Evolutionary conservation across 768 basidiomycete species (phyloP).

Genomic region (Suillus sp.): DNA sequence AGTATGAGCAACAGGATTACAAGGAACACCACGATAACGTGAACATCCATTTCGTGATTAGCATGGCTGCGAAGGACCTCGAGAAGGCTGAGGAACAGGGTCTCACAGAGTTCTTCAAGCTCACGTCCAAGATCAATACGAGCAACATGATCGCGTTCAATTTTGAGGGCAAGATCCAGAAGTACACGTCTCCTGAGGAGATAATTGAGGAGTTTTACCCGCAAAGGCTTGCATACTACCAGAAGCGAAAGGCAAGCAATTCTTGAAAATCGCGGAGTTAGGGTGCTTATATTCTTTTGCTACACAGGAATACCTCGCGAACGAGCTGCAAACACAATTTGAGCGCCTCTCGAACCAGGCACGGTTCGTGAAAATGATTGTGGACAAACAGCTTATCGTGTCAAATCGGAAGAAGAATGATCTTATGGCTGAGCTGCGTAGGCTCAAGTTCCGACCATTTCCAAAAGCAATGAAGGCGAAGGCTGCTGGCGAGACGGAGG

Average conservation of each 20-base stretch:
- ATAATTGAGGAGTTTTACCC: slow-evolving; percentile 94
- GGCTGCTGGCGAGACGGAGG: slow-evolving; percentile 64
- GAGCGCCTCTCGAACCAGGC: slow-evolving; percentile 94
- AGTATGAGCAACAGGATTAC: slow-evolving; percentile 68
- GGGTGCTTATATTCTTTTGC: neutral
- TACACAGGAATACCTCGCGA: slow-evolving; percentile 77
- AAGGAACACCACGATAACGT: slow-evolving; percentile 95
- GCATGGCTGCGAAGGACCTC: slow-evolving; percentile 77
- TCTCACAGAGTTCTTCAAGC: slow-evolving; percentile 87
- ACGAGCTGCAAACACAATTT: slow-evolving; percentile 75
- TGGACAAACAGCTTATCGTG: slow-evolving; percentile 78
- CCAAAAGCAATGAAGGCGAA: slow-evolving; percentile 63
- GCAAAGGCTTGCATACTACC: slow-evolving; percentile 85
- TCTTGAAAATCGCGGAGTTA: neutral
- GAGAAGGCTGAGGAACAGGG: slow-evolving; percentile 90
- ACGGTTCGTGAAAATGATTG: slow-evolving; percentile 95
- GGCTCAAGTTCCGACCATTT: slow-evolving; percentile 87
- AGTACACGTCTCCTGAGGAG: slow-evolving; percentile 86
- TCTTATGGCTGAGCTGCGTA: slow-evolving; percentile 81
- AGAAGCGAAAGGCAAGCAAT: slow-evolving; percentile 82
- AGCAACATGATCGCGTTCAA: slow-evolving; percentile 99
- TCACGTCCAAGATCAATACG: slow-evolving; percentile 81
- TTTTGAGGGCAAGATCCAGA: slow-evolving; percentile 93
- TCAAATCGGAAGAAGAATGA: slow-evolving; percentile 88
- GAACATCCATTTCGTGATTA: slow-evolving; percentile 86